Base-by-base conservation (phyloP, 805 yeast species). In the Pichia insulana region DNA sequence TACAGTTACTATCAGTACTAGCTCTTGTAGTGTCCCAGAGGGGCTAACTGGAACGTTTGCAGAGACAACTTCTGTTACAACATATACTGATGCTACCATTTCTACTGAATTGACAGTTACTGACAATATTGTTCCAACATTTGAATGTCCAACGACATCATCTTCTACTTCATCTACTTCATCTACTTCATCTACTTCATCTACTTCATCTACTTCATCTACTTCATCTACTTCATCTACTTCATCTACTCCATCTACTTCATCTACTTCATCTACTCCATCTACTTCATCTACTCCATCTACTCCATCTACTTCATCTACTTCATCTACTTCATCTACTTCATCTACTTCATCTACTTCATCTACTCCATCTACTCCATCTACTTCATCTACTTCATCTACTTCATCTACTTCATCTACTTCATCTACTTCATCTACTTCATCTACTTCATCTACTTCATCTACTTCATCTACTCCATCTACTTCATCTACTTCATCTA, bases 281-380 rank as follows among this genome's bases (percentile, higher is more conserved):
- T 6, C 39, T 18, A 7, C 18, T 4, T 26, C 36, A 4, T 12
- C 40, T 8, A 12, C 49, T 9, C 42, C 42, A 37, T 17, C 39
- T 16, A 58, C 68, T 27, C 42, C 57, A 17, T 52, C 62, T 27
- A 55, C 57, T n/a, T 25, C 36, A 30, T 58, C 63, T 46, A 64
- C 68, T 42, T 37, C 49, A 16, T 30, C 51, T 4, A 10, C n/a
- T 18, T 5, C 34, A 28, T 15, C 25, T 22, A 22, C 38, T 9
- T 18, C 43, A 10, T 15, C 37, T 17, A 12, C 30, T 2, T 27
- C 31, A 13, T 10, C 32, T 7, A 7, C 43, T 35, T 60, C 69
- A 19, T 64, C 55, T 55, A 58, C 62, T 48, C 64, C 67, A 42
- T 38, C 25, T 22, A 22, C 25, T 6, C 8, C 8, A 22, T 22